These are phyloP conservation scores for Rhinocladiella similis DNA, from an alignment of 2,329 filamentous ascomycete species.

Conservation along the genomic window DNA sequence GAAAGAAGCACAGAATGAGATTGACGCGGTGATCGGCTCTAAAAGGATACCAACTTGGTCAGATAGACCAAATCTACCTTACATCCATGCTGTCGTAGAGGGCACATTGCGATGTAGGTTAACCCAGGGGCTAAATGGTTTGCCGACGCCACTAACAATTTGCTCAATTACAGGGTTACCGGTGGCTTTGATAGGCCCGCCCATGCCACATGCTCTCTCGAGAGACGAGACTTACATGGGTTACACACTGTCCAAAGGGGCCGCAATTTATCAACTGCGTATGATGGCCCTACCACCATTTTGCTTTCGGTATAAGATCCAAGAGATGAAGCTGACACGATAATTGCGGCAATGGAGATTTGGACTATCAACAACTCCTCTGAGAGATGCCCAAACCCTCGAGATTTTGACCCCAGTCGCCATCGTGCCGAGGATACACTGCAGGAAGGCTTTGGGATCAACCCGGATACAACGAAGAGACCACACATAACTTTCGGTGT, in stretches of 20 bases:
- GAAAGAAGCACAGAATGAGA: slow-evolving; percentile 43
- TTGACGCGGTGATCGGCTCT: slow-evolving; percentile 42
- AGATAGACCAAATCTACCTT: slow-evolving; percentile 39
- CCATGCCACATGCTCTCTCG: slow-evolving; percentile 35
- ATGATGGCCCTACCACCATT: too few relatives aligned
- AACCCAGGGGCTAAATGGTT: slow-evolving; percentile 25
- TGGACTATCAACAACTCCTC: slow-evolving; percentile 33
- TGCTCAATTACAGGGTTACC: too few relatives aligned
- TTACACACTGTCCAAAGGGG: slow-evolving; percentile 50
- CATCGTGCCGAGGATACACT: slow-evolving; percentile 36
- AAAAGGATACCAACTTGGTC: slow-evolving; percentile 38
- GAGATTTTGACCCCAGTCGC: slow-evolving; percentile 41
- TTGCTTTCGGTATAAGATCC: too few relatives aligned
- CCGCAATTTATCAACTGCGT: slow-evolving; percentile 25
- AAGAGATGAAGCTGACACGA: too few relatives aligned
- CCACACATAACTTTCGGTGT: slow-evolving; percentile 51
- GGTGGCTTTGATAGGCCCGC: too few relatives aligned
- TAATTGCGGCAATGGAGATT: slow-evolving; percentile 11
- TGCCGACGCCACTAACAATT: slow-evolving; percentile 12
- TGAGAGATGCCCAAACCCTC: slow-evolving; percentile 40
- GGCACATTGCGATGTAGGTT: slow-evolving; percentile 39
- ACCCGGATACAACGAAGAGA: slow-evolving; percentile 43
- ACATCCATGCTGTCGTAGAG: slow-evolving; percentile 39
- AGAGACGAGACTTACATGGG: slow-evolving; percentile 49
- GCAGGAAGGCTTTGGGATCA: neutral